Evolutionary conservation across 371 early-diverging fungal genomes (phyloP), one percentile per base, ranked within the genome.

Genomic region (Mucor racemosus): DNA sequence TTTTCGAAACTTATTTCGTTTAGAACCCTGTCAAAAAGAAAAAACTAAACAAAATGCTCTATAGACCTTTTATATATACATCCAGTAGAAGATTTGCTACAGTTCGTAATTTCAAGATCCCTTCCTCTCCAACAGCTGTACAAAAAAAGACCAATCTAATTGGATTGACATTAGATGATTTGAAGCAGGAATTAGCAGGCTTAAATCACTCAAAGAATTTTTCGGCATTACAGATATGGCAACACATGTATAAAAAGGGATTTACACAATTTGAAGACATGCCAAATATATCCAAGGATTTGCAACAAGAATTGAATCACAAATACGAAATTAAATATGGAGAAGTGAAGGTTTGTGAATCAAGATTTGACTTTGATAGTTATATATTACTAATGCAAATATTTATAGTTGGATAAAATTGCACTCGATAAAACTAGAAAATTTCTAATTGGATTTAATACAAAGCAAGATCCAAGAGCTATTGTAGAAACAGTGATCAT

Each of bases 401-500:
- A 14, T 19, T 19, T 26, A 26, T 60, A 77, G 77, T 48, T 77
- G 33, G 77, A 77, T 65, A 77, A 77, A 60, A 33, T 60, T n/a
- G 86, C 90, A 14, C 46, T 36, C 0, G 90, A 90, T 63, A 84
- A 86, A 7, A 89, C 90, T 4, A 76, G 86, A 13, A 90, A 90
- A 65, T 72, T 87, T 44, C 62, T 90, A 4, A 74, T 90, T 17
- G 86, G 80, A 64, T 87, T 83, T 61, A 71, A 75, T 35, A 69
- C 71, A 35, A 58, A 69, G 21, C 62, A 77, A 26, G 84, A 88
- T 34, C 82, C 89, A 13, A 80, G 78, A 39, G 88, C 87, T 0
- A 75, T 86, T 54, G 82, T 88, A 2, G 90, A 89, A 65, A 82
- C 90, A 2, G 92, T 92, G 7, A 79, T 89, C 50, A 92, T 92